Evolutionary conservation across 306 rosid genomes (phyloP).

Genomic region (Glycyrrhiza uralensis): DNA sequence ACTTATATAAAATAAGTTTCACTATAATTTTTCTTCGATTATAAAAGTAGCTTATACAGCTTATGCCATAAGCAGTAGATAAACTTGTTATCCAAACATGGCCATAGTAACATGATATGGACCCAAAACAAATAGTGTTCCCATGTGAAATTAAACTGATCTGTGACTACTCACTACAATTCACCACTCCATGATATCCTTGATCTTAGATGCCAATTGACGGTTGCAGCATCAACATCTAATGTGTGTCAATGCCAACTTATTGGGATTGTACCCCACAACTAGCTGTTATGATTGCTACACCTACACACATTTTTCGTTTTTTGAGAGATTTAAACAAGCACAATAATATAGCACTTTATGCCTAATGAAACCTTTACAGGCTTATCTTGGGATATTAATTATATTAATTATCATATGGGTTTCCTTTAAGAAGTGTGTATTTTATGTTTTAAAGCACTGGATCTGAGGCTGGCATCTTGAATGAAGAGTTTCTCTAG

Average conservation of each 20-base stretch:
- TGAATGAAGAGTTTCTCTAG: not conserved
- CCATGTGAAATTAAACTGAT: conserved; percentile 5
- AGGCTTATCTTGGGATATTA: not conserved
- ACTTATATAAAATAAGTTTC: too few species aligned
- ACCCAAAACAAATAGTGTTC: not conserved
- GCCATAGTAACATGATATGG: not conserved
- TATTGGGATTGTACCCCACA: conserved; percentile 31
- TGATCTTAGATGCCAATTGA: not conserved
- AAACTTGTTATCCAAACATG: too few species aligned
- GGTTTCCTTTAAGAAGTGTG: not conserved
- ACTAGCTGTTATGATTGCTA: conserved; percentile 20
- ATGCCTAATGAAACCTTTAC: not conserved
- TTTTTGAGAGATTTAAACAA: not conserved
- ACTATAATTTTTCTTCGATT: too few species aligned
- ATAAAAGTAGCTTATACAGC: too few species aligned
- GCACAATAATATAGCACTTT: not conserved
- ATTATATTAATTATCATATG: not conserved
- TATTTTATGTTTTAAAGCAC: not conserved
- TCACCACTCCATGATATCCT: not conserved
- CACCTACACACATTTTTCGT: not conserved
- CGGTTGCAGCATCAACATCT: conserved; percentile 28
- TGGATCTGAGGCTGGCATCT: not conserved
- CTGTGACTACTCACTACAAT: not conserved
- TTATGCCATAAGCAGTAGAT: too few species aligned
- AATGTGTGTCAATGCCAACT: not conserved